Conservation (phyloP, 176 grass and related monocot genomes). For the Pharus latifolius region DNA sequence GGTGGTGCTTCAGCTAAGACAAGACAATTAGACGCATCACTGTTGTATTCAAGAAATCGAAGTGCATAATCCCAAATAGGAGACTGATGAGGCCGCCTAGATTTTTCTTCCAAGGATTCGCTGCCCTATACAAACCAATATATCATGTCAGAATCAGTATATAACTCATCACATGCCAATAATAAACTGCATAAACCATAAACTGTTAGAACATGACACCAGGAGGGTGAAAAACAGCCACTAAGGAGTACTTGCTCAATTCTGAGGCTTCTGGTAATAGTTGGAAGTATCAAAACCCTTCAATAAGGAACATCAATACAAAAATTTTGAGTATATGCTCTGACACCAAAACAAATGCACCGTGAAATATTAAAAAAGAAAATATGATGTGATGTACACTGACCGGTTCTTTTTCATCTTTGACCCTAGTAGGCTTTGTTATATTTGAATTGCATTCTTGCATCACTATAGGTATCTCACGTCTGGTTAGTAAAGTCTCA, state of each 20-base stretch:
- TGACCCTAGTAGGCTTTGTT: constrained; percentile 4
- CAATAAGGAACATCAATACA: background rate
- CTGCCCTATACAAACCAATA: constrained; percentile 28
- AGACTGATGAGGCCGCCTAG: background rate
- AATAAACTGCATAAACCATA: background rate
- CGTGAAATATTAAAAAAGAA: background rate
- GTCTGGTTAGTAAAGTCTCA: constrained; percentile 21
- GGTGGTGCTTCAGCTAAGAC: constrained; percentile 61
- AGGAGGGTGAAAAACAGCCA: background rate
- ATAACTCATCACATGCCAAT: background rate
- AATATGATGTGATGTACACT: background rate
- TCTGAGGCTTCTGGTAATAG: background rate
- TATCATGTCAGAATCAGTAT: background rate
- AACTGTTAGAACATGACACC: background rate
- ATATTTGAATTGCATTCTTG: constrained; percentile 11
- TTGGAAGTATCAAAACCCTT: background rate
- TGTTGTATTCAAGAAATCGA: constrained; percentile 71
- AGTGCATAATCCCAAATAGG: constrained; percentile 72
- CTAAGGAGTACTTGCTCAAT: background rate
- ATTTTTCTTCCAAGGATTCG: constrained; percentile 12
- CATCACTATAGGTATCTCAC: constrained; percentile 4
- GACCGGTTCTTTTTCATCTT: constrained; percentile 43
- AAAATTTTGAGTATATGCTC: background rate
- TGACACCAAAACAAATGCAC: background rate
- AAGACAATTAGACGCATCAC: constrained; percentile 19